phyloP scores from a whole-genome alignment of 768 basidiomycete species.

The Boletus subparvulus region DNA sequence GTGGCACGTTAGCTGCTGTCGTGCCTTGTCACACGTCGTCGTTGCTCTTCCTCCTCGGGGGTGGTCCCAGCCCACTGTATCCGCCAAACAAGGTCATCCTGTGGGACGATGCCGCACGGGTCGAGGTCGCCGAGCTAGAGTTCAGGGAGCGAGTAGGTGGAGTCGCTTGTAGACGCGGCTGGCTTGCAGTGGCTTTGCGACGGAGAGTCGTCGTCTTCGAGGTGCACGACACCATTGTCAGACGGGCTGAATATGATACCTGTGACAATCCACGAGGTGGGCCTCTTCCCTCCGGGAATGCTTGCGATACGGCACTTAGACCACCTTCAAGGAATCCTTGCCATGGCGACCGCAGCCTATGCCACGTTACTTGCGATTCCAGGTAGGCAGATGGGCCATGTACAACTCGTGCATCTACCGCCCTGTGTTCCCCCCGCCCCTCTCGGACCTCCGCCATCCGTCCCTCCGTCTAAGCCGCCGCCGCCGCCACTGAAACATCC shows the following conservation, averaged over 20 bases:
- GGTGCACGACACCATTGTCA: constrained; percentile 57
- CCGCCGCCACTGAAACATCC: constrained; percentile 60
- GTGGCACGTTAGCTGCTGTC: constrained; percentile 74
- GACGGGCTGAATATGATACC: constrained; percentile 82
- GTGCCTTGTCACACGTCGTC: constrained; percentile 81
- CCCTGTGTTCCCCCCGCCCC: constrained; percentile 66
- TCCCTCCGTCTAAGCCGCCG: constrained; percentile 54
- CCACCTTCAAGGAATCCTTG: constrained; percentile 62
- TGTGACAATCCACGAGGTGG: constrained; percentile 82
- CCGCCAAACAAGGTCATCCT: constrained; percentile 90
- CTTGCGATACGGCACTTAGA: constrained; percentile 1
- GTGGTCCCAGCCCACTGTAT: constrained; percentile 84
- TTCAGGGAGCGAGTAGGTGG: constrained; percentile 84
- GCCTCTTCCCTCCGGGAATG: constrained; percentile 18
- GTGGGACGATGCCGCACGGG: constrained; percentile 79
- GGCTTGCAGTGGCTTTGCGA: constrained; percentile 80
- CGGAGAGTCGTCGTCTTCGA: constrained; percentile 78
- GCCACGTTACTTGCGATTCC: constrained; percentile 85
- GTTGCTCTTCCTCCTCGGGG: constrained; percentile 82
- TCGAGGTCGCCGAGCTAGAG: constrained; percentile 84
- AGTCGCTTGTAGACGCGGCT: constrained; percentile 75
- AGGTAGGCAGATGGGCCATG: constrained; percentile 83
- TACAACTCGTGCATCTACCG: constrained; percentile 83
- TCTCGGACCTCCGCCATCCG: constrained; percentile 54
- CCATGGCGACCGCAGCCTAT: constrained; percentile 73